These are phyloP conservation scores for Macrocybe gigantea DNA, from an alignment of 768 basidiomycete genomes.

Conservation along the genomic window DNA sequence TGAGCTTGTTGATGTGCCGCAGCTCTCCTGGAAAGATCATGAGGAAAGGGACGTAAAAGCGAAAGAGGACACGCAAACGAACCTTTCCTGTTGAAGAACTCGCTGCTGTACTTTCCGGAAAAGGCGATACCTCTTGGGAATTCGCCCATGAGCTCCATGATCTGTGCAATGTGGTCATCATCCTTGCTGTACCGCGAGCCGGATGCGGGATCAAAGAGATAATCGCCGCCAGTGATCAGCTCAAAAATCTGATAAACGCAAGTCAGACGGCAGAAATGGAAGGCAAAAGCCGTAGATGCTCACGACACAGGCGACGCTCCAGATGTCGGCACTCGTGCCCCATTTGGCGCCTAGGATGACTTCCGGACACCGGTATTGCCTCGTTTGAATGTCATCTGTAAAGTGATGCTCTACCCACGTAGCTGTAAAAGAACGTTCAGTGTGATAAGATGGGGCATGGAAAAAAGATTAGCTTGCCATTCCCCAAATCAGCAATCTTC, in stretches of 20 bases:
- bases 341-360: constrained; percentile 95
- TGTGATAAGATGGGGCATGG: background rate
- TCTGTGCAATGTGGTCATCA: constrained; percentile 96
- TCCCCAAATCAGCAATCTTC: constrained; percentile 98
- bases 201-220: constrained; percentile 95
- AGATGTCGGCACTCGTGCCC: constrained; percentile 93
- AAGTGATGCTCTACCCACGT: constrained; percentile 95
- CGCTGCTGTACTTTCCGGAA: constrained; percentile 86
- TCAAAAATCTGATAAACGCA: constrained; percentile 70
- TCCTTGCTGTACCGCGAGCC: constrained; percentile 95
- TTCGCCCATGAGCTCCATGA: constrained; percentile 93
- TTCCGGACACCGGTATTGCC: constrained; percentile 97
- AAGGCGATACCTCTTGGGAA: constrained; percentile 80
- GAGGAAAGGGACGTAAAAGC: background rate
- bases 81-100: constrained; percentile 98
- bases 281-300: constrained; percentile 21
- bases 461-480: constrained; percentile 48
- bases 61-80: constrained; percentile 11
- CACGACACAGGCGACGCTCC: constrained; percentile 94
- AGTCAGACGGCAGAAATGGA: background rate
- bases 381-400: constrained; percentile 96
- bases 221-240: constrained; percentile 93
- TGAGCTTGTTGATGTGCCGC: constrained; percentile 89
- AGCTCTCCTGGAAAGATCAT: constrained; percentile 52
- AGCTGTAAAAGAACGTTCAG: constrained; percentile 32